Evolutionary conservation across 164 flowering plant genomes (phyloP), one percentile per base, ranked within the genome.

Genomic region (Sedum album): DNA sequence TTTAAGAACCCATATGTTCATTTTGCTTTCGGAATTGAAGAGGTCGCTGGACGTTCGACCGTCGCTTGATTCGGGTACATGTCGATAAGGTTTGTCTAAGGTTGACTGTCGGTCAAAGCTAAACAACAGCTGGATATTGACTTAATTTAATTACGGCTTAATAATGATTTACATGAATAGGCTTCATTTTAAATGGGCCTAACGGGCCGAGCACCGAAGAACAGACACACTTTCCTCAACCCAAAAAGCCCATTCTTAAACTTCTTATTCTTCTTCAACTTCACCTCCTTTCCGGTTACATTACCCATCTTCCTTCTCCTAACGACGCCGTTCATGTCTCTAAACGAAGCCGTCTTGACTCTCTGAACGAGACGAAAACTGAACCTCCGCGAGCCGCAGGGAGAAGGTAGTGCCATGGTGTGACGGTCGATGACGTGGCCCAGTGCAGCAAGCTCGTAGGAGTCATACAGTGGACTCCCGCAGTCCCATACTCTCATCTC

Each of bases 381-480:
- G 30, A 53, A 53, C 60, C 60, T 53, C 13, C 23, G 23, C 2
- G 60, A 53, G 2, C 60, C 60, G 60, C 60, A 53, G 1, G 60
- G 60, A 13, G 65, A 35, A 35, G 66, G 66, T n/a, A 63, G 41
- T 18, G 57, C 5, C 55, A 66, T 66, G n/a, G 49, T 42, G 31
- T 66, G 68, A 31, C 55, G 31, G 11, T 66, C 68, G 33, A 66
- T 66, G 31, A 66, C 21, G 49, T 66, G 55, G 31, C 68, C 35
- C 10, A 66, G 35, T 9, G 68, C 20, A 26, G 55, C 68, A 21
- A 66, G 49, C 49, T 66, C 68, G 49, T 39, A 66, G 14, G 68
- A 66, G 31, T 66, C 68, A 31, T 66, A 66, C 7, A 66, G 20
- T 10, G 68, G 68, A 66, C 68, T 66, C 7, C 68, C 68, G 31